Conservation (phyloP, 1,139 yeast species). For the Magnusiomyces suaveolens region DNA sequence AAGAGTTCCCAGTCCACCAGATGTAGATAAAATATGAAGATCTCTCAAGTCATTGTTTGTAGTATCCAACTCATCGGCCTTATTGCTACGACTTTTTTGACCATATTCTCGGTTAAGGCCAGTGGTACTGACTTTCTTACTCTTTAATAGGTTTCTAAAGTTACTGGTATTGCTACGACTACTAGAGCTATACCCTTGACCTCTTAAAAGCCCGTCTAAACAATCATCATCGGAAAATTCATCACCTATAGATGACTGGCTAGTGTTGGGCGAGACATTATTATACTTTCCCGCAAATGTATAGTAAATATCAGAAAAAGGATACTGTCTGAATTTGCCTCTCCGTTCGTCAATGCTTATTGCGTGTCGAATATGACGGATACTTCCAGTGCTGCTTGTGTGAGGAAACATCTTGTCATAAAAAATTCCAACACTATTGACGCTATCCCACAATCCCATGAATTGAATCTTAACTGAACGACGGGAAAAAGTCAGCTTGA, state of each 20-base stretch:
- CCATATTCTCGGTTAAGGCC: too few species aligned
- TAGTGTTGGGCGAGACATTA: constrained; percentile 29
- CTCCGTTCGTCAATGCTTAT: constrained; percentile 57
- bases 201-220: background rate
- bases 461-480: constrained; percentile 38
- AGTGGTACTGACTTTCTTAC: too few species aligned
- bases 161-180: background rate
- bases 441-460: constrained; percentile 60
- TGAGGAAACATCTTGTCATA: constrained; percentile 50
- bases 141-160: too few species aligned
- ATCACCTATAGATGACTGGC: constrained; percentile 12
- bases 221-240: background rate
- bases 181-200: background rate
- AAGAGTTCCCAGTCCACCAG: background rate
- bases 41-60: background rate
- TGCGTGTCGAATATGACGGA: constrained; percentile 54
- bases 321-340: constrained; percentile 49
- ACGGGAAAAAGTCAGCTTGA: constrained; percentile 15
- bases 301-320: constrained; percentile 24
- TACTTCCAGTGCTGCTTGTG: constrained; percentile 42
- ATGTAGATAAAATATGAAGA: background rate
- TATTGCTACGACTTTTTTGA: too few species aligned
- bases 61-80: too few species aligned
- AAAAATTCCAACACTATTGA: constrained; percentile 52
- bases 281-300: constrained; percentile 4